Percentiles rank a stretch among this genome's conserved stretches.
phyloP scores from a whole-genome alignment of 805 yeast genomes.

The Cyberlindnera mycetangii region DNA sequence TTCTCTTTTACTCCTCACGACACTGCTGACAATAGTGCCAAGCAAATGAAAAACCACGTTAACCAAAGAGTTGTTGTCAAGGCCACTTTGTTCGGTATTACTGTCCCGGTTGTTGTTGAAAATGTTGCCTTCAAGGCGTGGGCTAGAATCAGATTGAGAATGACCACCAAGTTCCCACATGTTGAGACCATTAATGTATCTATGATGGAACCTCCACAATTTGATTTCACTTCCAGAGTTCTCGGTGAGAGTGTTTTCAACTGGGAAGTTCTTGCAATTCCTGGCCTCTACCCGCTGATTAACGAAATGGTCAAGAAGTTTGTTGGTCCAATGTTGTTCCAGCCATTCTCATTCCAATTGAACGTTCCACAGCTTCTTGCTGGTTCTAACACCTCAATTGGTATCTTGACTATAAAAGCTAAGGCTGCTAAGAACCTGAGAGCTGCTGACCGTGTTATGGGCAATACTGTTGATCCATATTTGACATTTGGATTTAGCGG shows the following conservation, averaged over 20 bases:
- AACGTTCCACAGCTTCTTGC: conserved; percentile 88
- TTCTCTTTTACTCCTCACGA: conserved; percentile 92
- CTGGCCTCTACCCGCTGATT: conserved; percentile 81
- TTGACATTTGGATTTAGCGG: conserved; percentile 64
- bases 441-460: conserved; percentile 61
- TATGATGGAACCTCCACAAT: conserved; percentile 78
- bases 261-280: conserved; percentile 83
- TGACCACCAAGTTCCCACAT: conserved; percentile 92
- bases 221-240: conserved; percentile 74
- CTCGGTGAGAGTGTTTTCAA: conserved; percentile 82
- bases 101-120: conserved; percentile 76
- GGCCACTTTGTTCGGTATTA: conserved; percentile 76
- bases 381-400: conserved; percentile 84
- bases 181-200: conserved; percentile 87
- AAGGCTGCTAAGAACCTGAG: conserved; percentile 66
- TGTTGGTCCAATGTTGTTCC: conserved; percentile 82
- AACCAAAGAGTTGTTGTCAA: conserved; percentile 79
- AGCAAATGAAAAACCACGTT: conserved; percentile 80
- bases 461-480: conserved; percentile 89
- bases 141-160: conserved; percentile 78
- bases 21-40: conserved; percentile 74
- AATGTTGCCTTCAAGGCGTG: conserved; percentile 74
- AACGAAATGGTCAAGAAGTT: conserved; percentile 83
- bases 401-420: conserved; percentile 71
- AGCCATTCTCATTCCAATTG: conserved; percentile 90